Evolutionary conservation across 257 asterid species (phyloP).

Genomic region (Schizonepeta tenuifolia): DNA sequence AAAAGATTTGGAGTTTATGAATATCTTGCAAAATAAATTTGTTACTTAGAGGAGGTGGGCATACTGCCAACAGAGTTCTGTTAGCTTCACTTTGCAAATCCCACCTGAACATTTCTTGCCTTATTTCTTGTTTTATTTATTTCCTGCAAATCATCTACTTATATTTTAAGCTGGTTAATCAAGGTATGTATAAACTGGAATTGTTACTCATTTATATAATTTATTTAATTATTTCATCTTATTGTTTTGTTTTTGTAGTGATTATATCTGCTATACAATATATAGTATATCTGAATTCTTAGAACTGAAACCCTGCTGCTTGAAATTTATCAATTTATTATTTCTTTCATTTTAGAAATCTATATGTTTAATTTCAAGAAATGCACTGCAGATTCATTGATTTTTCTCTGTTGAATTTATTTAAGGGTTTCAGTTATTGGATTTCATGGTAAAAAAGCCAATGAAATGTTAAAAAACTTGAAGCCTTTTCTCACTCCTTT

Average conservation of each 20-base stretch:
- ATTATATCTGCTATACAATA: background rate
- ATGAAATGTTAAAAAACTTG: background rate
- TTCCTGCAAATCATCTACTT: background rate
- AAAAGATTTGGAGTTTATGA: background rate
- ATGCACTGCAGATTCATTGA: background rate
- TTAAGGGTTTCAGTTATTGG: background rate
- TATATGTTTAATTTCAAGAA: background rate
- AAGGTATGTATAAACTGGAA: background rate
- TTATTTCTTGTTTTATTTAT: background rate
- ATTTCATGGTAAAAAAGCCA: slow-evolving; percentile 5
- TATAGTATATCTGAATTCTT: too few relatives aligned
- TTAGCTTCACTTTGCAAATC: slow-evolving; percentile 83
- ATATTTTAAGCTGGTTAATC: background rate
- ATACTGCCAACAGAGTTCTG: slow-evolving; percentile 89
- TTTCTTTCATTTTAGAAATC: background rate
- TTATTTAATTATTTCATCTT: background rate
- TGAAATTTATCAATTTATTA: too few relatives aligned
- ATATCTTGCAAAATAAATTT: background rate
- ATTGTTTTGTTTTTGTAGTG: background rate
- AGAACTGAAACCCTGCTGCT: background rate
- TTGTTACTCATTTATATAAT: background rate
- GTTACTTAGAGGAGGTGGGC: slow-evolving; percentile 72
- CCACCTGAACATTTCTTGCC: slow-evolving; percentile 49
- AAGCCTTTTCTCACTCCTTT: background rate
- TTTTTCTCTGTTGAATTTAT: background rate